phyloP scores from a whole-genome alignment of 2,329 filamentous ascomycete species.

The Colletotrichum sp. region DNA sequence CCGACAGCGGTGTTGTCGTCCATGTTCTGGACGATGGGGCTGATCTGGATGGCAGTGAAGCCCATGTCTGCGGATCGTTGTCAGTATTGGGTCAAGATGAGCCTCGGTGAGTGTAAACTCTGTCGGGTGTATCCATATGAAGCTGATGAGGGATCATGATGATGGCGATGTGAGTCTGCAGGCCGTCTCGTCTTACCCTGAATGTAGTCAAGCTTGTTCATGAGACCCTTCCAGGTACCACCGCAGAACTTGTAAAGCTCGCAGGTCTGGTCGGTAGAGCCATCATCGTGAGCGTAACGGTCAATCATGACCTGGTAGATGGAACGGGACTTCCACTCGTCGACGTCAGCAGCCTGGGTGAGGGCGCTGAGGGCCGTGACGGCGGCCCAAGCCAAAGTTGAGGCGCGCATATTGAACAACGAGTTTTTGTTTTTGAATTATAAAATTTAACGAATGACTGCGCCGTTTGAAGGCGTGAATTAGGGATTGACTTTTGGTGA shows the following conservation, averaged over 20 bases:
- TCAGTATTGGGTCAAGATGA: background rate
- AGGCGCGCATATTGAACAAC: conserved; percentile 1
- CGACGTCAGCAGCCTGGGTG: conserved; percentile 8
- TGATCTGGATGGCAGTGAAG: conserved; percentile 58
- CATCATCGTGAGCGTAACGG: conserved; percentile 45
- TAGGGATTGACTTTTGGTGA: background rate
- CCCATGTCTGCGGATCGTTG: conserved; percentile 10
- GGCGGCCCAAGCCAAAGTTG: conserved; percentile 16
- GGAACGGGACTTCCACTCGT: conserved; percentile 32
- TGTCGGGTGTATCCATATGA: background rate
- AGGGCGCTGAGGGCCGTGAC: conserved; percentile 8
- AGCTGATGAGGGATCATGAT: background rate
- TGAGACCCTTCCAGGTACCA: conserved; percentile 54
- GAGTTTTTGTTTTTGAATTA: background rate
- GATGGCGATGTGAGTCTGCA: background rate
- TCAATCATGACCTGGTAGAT: conserved; percentile 53
- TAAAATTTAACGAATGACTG: conserved; percentile 10
- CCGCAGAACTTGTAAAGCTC: conserved; percentile 49
- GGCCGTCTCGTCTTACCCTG: conserved; percentile 33
- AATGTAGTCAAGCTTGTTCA: conserved; percentile 55
- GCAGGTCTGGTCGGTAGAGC: conserved; percentile 47
- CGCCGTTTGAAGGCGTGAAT: conserved; percentile 2
- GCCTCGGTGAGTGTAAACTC: background rate
- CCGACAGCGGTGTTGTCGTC: conserved; percentile 18
- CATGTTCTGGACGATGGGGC: conserved; percentile 55